Percentiles rank a stretch among this genome's conserved stretches.
Evolutionary conservation across 768 basidiomycete species (phyloP).

Genomic region (Termitomyces titanicus): DNA sequence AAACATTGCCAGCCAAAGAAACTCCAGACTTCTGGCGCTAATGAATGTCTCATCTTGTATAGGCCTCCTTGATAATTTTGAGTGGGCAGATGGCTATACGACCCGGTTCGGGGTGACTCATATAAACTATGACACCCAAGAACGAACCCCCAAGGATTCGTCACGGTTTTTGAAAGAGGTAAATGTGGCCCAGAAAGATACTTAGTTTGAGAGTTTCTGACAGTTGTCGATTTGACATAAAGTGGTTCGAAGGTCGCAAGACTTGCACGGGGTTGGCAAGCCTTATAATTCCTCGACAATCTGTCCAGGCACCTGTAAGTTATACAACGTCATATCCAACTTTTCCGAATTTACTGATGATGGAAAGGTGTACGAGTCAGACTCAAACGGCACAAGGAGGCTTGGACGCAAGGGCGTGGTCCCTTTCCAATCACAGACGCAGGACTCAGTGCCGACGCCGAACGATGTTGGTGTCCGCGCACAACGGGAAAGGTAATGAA

Average conservation of each 20-base stretch:
- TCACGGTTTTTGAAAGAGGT: slow-evolving; percentile 45
- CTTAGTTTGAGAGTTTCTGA: neutral
- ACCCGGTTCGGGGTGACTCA: slow-evolving; percentile 70
- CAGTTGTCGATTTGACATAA: neutral
- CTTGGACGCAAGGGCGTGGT: no score
- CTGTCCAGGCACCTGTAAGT: neutral
- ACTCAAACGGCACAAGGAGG: no score
- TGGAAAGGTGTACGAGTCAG: no score
- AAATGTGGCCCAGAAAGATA: neutral
- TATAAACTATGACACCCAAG: slow-evolving; percentile 62
- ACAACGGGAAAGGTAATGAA: no score
- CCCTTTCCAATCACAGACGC: no score
- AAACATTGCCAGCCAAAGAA: neutral
- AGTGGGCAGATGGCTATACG: slow-evolving; percentile 68
- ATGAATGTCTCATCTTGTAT: neutral
- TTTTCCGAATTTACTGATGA: neutral
- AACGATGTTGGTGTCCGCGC: no score
- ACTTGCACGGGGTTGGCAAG: no score
- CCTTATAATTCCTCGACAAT: neutral
- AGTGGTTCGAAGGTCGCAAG: slow-evolving; percentile 16
- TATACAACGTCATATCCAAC: neutral
- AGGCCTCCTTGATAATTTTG: slow-evolving; percentile 69
- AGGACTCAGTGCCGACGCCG: no score
- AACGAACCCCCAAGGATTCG: slow-evolving; percentile 61
- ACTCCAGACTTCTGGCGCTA: neutral